Evolutionary conservation across 129 eudicot species (phyloP).

Genomic region (Ambrosia trifida): DNA sequence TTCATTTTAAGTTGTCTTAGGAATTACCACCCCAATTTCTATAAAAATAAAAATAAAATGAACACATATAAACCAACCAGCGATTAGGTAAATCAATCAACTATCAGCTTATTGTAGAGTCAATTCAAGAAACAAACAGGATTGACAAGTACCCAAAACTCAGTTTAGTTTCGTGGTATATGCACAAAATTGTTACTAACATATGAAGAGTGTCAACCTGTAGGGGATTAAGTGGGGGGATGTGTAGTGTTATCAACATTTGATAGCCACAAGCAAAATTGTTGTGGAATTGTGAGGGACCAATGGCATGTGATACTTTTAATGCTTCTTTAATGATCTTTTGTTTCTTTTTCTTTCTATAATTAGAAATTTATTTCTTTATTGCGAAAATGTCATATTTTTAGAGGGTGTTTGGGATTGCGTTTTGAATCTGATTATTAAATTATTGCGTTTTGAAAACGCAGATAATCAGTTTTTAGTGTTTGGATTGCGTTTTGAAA

Average conservation of each 20-base stretch:
- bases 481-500: too few species aligned
- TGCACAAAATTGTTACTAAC: background rate
- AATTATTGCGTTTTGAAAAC: too few species aligned
- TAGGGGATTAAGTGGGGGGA: slow-evolving; percentile 25
- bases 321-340: slow-evolving; percentile 9
- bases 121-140: background rate
- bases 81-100: background rate
- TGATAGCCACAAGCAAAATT: slow-evolving; percentile 24
- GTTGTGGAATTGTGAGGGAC: slow-evolving; percentile 21
- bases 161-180: slow-evolving; percentile 4
- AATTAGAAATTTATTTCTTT: background rate
- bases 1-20: too few species aligned
- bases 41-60: background rate
- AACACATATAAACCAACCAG: background rate
- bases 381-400: background rate
- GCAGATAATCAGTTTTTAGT: too few species aligned
- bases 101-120: background rate
- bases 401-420: too few species aligned
- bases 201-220: background rate
- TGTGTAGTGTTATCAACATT: slow-evolving; percentile 3
- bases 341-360: slow-evolving; percentile 5
- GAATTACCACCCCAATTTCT: too few species aligned
- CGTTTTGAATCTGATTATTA: too few species aligned
- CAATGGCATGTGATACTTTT: slow-evolving; percentile 28
- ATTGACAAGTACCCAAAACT: slow-evolving; percentile 1